These are phyloP conservation scores for Caloboletus inedulis DNA, from an alignment of 1,284 basidiomycete genomes.

Conservation along the genomic window DNA sequence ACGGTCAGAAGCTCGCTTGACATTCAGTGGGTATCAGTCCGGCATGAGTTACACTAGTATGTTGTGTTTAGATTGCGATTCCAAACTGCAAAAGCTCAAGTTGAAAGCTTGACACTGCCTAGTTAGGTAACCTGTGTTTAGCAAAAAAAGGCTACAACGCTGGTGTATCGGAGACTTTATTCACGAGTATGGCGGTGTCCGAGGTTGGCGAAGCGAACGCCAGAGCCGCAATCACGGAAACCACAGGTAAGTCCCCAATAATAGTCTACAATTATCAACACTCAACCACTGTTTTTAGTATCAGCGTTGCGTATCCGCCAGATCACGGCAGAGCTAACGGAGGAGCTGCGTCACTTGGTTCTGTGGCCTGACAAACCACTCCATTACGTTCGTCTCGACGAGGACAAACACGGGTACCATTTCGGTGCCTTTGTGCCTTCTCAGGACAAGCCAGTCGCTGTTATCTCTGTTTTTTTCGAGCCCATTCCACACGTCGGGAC, in stretches of 20 bases:
- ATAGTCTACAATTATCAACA: background rate
- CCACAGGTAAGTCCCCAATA: slow-evolving; percentile 14
- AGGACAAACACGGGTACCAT: slow-evolving; percentile 49
- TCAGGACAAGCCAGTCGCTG: slow-evolving; percentile 39
- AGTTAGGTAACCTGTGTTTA: slow-evolving; percentile 5
- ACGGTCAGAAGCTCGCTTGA: background rate
- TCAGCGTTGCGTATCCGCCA: slow-evolving; percentile 18
- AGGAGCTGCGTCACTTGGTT: slow-evolving; percentile 53
- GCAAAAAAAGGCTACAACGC: background rate
- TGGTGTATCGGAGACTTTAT: slow-evolving; percentile 1
- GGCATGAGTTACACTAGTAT: background rate
- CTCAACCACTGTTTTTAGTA: slow-evolving; percentile 8
- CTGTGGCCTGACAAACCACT: slow-evolving; percentile 54
- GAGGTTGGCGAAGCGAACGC: slow-evolving; percentile 5
- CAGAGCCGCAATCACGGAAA: background rate
- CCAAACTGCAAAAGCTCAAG: background rate
- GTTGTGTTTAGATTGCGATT: background rate
- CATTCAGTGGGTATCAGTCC: background rate
- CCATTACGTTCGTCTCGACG: slow-evolving; percentile 48
- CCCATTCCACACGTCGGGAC: slow-evolving; percentile 34
- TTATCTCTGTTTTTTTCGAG: slow-evolving; percentile 56
- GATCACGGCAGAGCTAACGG: slow-evolving; percentile 42
- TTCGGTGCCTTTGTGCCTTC: slow-evolving; percentile 49
- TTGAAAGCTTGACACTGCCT: background rate
- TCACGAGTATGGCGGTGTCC: slow-evolving; percentile 5